Percentiles rank a stretch among this genome's conserved stretches.
Conservation (phyloP, 257 asterid species). For the Solanum gracilifrons region DNA sequence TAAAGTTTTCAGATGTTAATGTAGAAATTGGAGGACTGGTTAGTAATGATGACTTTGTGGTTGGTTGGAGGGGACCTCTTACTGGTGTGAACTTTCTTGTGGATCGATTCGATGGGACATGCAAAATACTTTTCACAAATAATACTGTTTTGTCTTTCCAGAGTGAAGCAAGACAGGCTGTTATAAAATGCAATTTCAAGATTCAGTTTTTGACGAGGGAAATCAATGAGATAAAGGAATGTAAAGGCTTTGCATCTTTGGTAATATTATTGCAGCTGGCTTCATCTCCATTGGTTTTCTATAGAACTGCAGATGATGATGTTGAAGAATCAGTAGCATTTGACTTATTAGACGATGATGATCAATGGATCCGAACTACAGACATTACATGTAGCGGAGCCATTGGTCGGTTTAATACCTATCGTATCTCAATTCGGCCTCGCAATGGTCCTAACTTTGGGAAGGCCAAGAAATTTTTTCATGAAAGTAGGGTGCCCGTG, state of each 20-base stretch:
- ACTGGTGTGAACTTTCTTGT: constrained; percentile 59
- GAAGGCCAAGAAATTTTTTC: constrained; percentile 41
- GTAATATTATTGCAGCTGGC: constrained; percentile 49
- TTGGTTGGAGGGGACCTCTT: constrained; percentile 65
- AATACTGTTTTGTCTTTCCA: constrained; percentile 53
- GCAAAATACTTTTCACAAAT: constrained; percentile 53
- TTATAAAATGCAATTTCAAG: constrained; percentile 64
- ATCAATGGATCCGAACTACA: constrained; percentile 92
- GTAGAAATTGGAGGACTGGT: constrained; percentile 56
- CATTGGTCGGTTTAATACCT: constrained; percentile 71
- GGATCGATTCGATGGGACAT: constrained; percentile 64
- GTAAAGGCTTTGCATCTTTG: constrained; percentile 20
- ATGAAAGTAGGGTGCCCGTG: constrained; percentile 27
- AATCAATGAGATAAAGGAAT: constrained; percentile 42
- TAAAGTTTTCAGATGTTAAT: constrained; percentile 34
- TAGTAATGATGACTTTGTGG: constrained; percentile 49
- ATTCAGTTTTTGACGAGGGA: constrained; percentile 61
- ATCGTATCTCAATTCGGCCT: constrained; percentile 51
- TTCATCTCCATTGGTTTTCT: constrained; percentile 60
- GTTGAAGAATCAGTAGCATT: constrained; percentile 57
- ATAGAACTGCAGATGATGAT: constrained; percentile 90
- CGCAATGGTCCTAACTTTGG: constrained; percentile 27
- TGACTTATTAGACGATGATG: constrained; percentile 85
- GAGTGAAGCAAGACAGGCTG: constrained; percentile 25
- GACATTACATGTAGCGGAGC: constrained; percentile 76